Percentiles rank a stretch among this genome's conserved stretches.
These are phyloP conservation scores for Rutstroemia sp. DNA, from an alignment of 2,329 filamentous ascomycete genomes.

Conservation along the genomic window DNA sequence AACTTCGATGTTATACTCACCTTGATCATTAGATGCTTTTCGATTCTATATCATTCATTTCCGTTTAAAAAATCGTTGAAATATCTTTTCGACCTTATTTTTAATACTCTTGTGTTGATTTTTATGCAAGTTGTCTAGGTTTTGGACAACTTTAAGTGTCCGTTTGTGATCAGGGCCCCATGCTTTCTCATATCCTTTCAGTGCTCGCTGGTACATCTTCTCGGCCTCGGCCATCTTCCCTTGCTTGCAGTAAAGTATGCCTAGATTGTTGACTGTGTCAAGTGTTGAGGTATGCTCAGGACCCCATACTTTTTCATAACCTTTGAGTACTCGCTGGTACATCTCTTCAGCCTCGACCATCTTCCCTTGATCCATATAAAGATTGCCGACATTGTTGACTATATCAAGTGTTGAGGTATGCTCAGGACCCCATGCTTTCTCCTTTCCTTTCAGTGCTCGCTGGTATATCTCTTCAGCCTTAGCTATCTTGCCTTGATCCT, in stretches of 20 bases:
- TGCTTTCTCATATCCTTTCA: background rate
- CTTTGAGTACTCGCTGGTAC: background rate
- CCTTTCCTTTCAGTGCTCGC: background rate
- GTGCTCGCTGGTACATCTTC: background rate
- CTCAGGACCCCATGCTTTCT: background rate
- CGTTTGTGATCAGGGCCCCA: too few relatives aligned
- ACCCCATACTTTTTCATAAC: background rate
- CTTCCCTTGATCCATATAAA: background rate
- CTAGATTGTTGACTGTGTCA: background rate
- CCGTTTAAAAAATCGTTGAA: too few relatives aligned
- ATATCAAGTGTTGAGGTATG: background rate
- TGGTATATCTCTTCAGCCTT: background rate
- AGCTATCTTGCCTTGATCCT: background rate
- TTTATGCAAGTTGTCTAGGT: too few relatives aligned
- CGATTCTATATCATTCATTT: too few relatives aligned
- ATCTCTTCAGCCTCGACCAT: background rate
- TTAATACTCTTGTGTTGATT: too few relatives aligned
- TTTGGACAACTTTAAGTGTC: too few relatives aligned
- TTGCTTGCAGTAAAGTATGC: background rate
- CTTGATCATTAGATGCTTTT: too few relatives aligned
- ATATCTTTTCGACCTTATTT: too few relatives aligned
- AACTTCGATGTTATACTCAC: too few relatives aligned
- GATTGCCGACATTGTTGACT: background rate
- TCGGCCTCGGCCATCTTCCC: background rate
- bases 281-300: conserved; percentile 4